phyloP scores from a whole-genome alignment of 108 stramenopile species.

The Conticribra guillardii region DNA sequence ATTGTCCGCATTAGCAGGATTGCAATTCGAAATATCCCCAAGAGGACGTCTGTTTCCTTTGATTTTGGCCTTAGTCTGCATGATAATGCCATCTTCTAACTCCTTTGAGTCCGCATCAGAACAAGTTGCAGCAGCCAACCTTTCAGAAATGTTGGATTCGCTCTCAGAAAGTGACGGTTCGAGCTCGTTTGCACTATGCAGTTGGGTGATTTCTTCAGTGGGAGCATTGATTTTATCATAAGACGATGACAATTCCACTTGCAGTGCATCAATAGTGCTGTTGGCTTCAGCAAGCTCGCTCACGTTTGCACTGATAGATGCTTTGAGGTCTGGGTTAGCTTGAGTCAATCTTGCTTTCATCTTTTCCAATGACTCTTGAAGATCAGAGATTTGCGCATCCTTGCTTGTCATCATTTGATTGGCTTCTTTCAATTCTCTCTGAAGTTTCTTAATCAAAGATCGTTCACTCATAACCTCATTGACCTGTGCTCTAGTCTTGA shows the following conservation, averaged over 20 bases:
- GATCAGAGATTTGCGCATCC: background rate
- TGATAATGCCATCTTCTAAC: too few relatives aligned
- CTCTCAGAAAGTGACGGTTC: background rate
- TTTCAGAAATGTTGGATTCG: background rate
- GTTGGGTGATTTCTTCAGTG: background rate
- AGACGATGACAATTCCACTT: background rate
- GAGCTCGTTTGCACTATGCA: slow-evolving; percentile 6
- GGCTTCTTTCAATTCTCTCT: slow-evolving; percentile 62
- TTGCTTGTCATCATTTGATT: background rate
- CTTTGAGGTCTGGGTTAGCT: too few relatives aligned
- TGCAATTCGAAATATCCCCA: background rate
- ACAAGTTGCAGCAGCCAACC: background rate
- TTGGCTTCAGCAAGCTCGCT: background rate
- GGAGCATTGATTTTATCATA: background rate
- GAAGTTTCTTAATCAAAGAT: slow-evolving; percentile 81
- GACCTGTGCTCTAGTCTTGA: slow-evolving; percentile 78
- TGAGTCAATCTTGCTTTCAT: too few relatives aligned
- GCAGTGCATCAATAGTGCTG: background rate
- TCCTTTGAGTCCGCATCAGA: too few relatives aligned
- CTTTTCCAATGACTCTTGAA: background rate
- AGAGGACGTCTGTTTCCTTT: too few relatives aligned
- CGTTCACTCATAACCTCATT: slow-evolving; percentile 81
- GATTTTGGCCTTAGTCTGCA: too few relatives aligned
- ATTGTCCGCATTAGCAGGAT: background rate
- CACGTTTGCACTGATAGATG: background rate